Conservation (phyloP, 345 rosid genomes). For the Sapria himalayana region DNA sequence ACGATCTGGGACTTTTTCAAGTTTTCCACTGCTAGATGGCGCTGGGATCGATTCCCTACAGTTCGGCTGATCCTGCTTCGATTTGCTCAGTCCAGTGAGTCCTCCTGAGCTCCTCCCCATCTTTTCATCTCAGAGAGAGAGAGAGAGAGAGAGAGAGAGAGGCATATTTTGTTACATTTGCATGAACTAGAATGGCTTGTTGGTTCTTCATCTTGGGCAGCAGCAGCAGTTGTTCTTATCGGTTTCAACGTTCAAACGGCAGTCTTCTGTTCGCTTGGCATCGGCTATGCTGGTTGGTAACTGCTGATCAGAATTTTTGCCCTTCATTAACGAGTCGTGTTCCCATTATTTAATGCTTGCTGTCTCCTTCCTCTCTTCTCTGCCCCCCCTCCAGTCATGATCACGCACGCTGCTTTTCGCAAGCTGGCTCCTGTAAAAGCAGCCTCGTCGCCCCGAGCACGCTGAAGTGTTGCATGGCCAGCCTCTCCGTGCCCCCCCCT, state of each 20-base stretch:
- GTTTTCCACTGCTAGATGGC: constrained; percentile 47
- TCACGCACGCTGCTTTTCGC: constrained; percentile 65
- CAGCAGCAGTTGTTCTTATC: constrained; percentile 39
- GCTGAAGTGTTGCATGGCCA: too few relatives aligned
- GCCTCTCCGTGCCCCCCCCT: too few relatives aligned
- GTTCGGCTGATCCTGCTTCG: constrained; percentile 31
- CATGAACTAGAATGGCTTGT: too few relatives aligned
- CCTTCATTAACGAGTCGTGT: background rate
- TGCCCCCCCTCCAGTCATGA: constrained; percentile 23
- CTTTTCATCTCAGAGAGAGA: background rate
- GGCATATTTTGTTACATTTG: too few relatives aligned
- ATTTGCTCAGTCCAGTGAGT: constrained; percentile 57
- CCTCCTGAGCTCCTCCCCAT: background rate
- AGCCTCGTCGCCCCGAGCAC: constrained; percentile 25
- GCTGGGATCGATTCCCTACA: constrained; percentile 37
- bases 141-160: too few relatives aligned
- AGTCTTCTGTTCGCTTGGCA: constrained; percentile 37
- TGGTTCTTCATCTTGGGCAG: constrained; percentile 46
- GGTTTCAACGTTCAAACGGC: constrained; percentile 73
- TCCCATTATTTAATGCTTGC: background rate
- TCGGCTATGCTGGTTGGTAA: constrained; percentile 54
- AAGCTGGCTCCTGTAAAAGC: constrained; percentile 47
- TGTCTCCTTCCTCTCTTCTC: background rate
- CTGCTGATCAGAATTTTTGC: background rate
- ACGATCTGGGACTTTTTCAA: constrained; percentile 76